Percentiles rank a stretch among this genome's conserved stretches.
Conservation (phyloP, 1,284 basidiomycete species). For the Melampsora larici-populina region DNA sequence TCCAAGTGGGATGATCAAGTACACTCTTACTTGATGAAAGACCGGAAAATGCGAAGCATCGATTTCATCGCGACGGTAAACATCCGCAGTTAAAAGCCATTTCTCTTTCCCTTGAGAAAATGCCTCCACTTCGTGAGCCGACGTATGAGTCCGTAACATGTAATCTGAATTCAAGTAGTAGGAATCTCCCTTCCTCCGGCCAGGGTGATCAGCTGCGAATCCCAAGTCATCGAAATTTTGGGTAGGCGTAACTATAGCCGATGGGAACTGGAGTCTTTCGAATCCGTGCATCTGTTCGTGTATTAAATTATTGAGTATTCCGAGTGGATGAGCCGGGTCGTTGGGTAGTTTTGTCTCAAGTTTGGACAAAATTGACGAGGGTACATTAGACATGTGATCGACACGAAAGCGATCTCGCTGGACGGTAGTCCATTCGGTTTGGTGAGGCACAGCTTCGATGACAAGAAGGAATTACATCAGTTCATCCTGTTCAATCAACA, state of each 20-base stretch:
- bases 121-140: constrained; percentile 91
- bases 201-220: constrained; percentile 89
- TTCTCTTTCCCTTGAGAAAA: constrained; percentile 71
- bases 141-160: constrained; percentile 96
- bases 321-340: constrained; percentile 75
- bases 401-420: constrained; percentile 59
- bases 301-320: constrained; percentile 77
- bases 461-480: not conserved
- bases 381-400: constrained; percentile 80
- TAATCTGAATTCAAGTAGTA: constrained; percentile 89
- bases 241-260: constrained; percentile 81
- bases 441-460: not conserved
- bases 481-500: not conserved
- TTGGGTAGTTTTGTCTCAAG: constrained; percentile 69
- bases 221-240: constrained; percentile 98
- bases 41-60: constrained; percentile 95
- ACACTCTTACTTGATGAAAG: constrained; percentile 66
- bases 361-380: constrained; percentile 77
- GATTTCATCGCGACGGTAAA: constrained; percentile 97
- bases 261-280: constrained; percentile 61
- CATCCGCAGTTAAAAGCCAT: constrained; percentile 96
- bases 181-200: constrained; percentile 80
- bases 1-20: not conserved
- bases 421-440: constrained; percentile 10
- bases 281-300: constrained; percentile 69